A percentile compares a stretch with the other conserved stretches of the same genome.
These are phyloP conservation scores for Blastomyces silverae DNA, from an alignment of 2,329 filamentous ascomycete species.

Conservation along the genomic window DNA sequence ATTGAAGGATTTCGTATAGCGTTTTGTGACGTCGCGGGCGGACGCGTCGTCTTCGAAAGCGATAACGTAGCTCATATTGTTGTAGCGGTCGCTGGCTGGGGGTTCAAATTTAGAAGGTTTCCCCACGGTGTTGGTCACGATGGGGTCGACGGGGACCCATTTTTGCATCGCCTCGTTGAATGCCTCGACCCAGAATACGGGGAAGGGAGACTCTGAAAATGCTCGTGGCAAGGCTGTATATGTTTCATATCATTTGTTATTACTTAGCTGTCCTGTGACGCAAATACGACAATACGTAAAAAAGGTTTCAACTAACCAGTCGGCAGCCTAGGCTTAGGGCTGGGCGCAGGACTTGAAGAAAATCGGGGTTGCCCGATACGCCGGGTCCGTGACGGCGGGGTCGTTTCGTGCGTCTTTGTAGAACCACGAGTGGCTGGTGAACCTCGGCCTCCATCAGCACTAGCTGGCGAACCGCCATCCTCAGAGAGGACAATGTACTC, in stretches of 20 bases:
- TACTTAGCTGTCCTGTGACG: neutral
- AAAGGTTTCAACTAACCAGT: constrained; percentile 12
- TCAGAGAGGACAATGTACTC: constrained; percentile 36
- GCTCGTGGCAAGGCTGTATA: constrained; percentile 6
- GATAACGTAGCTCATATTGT: constrained; percentile 74
- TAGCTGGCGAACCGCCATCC: constrained; percentile 31
- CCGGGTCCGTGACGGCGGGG: constrained; percentile 23
- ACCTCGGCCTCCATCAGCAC: constrained; percentile 23
- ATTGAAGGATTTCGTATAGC: constrained; percentile 83
- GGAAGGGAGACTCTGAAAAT: constrained; percentile 57
- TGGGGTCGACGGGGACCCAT: constrained; percentile 81
- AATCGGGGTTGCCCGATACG: constrained; percentile 34
- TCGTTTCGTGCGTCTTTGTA: neutral
- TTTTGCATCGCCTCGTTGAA: constrained; percentile 80
- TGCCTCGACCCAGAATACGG: constrained; percentile 91
- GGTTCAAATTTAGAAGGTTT: constrained; percentile 74
- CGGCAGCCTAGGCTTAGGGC: constrained; percentile 14
- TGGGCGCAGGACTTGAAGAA: constrained; percentile 17
- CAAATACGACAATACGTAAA: neutral
- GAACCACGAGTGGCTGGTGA: constrained; percentile 12
- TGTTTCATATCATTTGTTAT: neutral
- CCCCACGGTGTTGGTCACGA: constrained; percentile 73
- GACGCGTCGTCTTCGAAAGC: constrained; percentile 75
- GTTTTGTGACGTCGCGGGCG: constrained; percentile 75
- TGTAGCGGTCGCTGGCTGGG: constrained; percentile 67